Evolutionary conservation across 2,329 filamentous ascomycete species (phyloP), one percentile per base, ranked within the genome.

Genomic region (Podosphaera xanthii): DNA sequence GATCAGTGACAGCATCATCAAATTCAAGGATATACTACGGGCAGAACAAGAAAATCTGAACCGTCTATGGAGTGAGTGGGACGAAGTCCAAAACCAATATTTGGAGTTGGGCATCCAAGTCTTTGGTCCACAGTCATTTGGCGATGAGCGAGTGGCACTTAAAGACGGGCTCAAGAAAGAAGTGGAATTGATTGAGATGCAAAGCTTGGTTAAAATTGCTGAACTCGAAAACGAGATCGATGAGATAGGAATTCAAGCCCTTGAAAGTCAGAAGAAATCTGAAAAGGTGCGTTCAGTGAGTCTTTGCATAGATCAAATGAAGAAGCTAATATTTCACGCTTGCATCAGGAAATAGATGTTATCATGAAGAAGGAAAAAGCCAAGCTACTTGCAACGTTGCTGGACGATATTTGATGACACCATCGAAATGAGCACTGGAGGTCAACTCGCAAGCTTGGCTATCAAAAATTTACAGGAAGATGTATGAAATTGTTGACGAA

Each of bases 21-120:
- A 34, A 4, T 67, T 65, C 59, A 63, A 62, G 38, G 58, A 46
- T 10, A 30, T 62, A 3, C 34, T 68, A 12, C 60, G 64, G 52
- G 62, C 59, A 8, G 58, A 59, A 31, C 60, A 64, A 49, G 57
- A 40, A 1, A 64, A 64, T 33, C 30, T 68, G 46, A 60, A 60
- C 12, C 61, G 62, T 1, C 63, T 61, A n/a, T 69, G 67, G 67
- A 64, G 61, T 40, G 50, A 64, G 34, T 69, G 65, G 64, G 63
- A 67, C 35, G 61, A 64, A 1, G 12, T 68, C 1, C 65, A 68
- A 58, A 40, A 57, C 7, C 67, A 69, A 42, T 66, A 65, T 53
- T 30, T 64, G 9, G 59, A 61, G 57, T 61, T 67, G 46, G 65
- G 63, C 22, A 59, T 61, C 38, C 57, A 65, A 35, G 58, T 58